These are phyloP conservation scores for Golubevia pallescens DNA, from an alignment of 1,284 basidiomycete genomes.

Conservation along the genomic window DNA sequence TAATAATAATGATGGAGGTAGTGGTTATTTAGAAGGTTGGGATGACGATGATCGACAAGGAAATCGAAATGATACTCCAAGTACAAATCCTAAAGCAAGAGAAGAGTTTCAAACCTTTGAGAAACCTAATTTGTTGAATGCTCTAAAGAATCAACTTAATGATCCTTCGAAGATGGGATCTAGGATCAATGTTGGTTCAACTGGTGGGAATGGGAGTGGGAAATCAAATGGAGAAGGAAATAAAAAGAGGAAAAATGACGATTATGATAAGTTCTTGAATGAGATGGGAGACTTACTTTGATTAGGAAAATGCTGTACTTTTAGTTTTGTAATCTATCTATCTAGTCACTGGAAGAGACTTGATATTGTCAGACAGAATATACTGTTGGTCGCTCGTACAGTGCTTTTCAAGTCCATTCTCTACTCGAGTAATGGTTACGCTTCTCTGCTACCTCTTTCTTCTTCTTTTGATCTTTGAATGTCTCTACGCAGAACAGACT, in stretches of 20 bases:
- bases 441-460: too few species aligned
- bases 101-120: not conserved
- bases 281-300: conserved; percentile 31
- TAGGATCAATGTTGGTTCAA: not conserved
- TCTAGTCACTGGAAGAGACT: too few species aligned
- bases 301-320: too few species aligned
- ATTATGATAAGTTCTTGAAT: conserved; percentile 28
- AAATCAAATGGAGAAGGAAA: conserved; percentile 5
- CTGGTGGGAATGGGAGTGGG: not conserved
- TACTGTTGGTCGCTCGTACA: too few species aligned
- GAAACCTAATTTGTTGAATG: conserved; percentile 1
- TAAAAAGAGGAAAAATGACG: conserved; percentile 8
- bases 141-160: not conserved
- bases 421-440: too few species aligned
- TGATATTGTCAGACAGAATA: too few species aligned
- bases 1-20: conserved; percentile 19
- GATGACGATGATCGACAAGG: conserved; percentile 9
- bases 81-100: not conserved
- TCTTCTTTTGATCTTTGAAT: too few species aligned
- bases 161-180: too few species aligned
- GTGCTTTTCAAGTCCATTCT: too few species aligned
- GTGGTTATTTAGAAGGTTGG: conserved; percentile 4
- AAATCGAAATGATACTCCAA: not conserved
- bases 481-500: too few species aligned
- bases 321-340: too few species aligned